Base-by-base conservation (phyloP, 768 basidiomycete genomes). In the Cubamyces lactineus region DNA sequence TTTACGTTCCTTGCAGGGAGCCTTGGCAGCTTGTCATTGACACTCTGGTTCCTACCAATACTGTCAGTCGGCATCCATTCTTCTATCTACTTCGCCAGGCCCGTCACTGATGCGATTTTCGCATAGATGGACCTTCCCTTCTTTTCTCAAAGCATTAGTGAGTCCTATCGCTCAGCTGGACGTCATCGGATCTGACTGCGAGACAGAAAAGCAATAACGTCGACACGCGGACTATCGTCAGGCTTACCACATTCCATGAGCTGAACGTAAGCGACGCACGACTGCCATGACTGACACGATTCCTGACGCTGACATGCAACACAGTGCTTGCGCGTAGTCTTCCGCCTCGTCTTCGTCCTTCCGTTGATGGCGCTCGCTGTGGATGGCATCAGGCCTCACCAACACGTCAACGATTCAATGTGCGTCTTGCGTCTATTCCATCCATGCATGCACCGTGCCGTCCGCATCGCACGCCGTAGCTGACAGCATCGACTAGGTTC, bases 161-260 rank as follows among this genome's bases (percentile, higher is more conserved):
- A 60, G 84, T 69, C 15, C 7, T 7, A 7, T n/a, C 7, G 17
- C 38, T 13, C 11, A 28, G 13, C 11, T 16, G 17, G 12, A 11
- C 16, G 24, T 30, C 28, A 15, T 16, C 39, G 41, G 45, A 13
- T 41, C 55, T 65, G 8, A 47, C 19, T 1, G 19, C n/a, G 5
- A 9, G 16, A n/a, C 66, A 91, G 88, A 82, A 81, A 69, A 67
- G 66, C 16, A 82, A 88, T 69, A 84, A 83, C 8, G 86, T 91
- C 9, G 91, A 93, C 54, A 79, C 67, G 17, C 77, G 67, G 30
- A 91, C 87, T 2, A 79, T 93, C 49, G 80, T 90, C 21, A 85
- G 91, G 21, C 74, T 94, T 52, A 87, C 87, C 39, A 92, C 87
- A 64, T 94, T 91, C 69, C 88, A 90, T 42, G 90, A 94, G 68